Conservation (phyloP, 495 filamentous ascomycete genomes). For the Penicillium mononematosum region DNA sequence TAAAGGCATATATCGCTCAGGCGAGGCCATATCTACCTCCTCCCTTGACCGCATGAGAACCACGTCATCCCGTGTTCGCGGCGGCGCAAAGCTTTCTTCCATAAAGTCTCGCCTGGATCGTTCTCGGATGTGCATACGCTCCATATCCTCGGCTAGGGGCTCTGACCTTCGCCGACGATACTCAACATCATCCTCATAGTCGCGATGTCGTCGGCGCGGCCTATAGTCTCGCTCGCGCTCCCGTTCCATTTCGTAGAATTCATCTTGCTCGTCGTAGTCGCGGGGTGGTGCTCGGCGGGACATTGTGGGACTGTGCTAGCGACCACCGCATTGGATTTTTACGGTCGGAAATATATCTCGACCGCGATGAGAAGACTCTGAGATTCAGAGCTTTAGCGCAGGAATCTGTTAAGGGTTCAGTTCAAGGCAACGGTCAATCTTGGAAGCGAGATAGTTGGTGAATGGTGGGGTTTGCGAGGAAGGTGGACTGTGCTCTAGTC, state of each 20-base stretch:
- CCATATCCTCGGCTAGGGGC: slow-evolving; percentile 30
- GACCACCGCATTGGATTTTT: slow-evolving; percentile 6
- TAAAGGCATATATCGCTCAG: slow-evolving; percentile 18
- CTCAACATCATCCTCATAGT: slow-evolving; percentile 25
- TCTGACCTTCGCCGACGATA: slow-evolving; percentile 31
- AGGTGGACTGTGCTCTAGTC: background rate
- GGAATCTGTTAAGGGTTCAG: background rate
- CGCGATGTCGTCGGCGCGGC: slow-evolving; percentile 22
- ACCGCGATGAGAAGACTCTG: background rate
- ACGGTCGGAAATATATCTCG: background rate
- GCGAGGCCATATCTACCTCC: slow-evolving; percentile 22
- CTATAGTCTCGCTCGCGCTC: slow-evolving; percentile 23
- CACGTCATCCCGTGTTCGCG: slow-evolving; percentile 25
- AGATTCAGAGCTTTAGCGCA: background rate
- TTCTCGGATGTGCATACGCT: slow-evolving; percentile 34
- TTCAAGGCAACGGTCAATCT: background rate
- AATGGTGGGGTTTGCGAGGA: background rate
- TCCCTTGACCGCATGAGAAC: slow-evolving; percentile 23
- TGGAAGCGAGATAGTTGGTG: background rate
- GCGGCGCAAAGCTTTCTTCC: slow-evolving; percentile 21
- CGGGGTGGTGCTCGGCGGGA: slow-evolving; percentile 33
- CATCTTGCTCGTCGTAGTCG: slow-evolving; percentile 35
- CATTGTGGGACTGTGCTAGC: slow-evolving; percentile 25
- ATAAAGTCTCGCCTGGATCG: slow-evolving; percentile 30
- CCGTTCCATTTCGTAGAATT: slow-evolving; percentile 29